Evolutionary conservation across 192 early-diverging fungal species (phyloP).

Genomic region (Coemansia sp.): DNA sequence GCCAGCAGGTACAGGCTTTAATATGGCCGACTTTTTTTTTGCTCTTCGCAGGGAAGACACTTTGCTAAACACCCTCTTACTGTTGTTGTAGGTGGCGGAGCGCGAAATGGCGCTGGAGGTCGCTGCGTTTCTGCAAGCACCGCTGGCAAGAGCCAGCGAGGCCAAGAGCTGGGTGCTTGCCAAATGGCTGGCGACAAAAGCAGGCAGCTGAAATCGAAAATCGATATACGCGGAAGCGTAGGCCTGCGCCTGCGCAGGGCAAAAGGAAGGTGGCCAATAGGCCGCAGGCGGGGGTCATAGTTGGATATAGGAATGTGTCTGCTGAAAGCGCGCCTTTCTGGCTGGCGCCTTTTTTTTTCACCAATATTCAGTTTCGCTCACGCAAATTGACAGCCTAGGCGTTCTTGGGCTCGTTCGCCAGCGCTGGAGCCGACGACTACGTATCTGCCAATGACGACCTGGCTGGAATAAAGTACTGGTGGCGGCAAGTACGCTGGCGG

Average conservation of each 20-base stretch:
- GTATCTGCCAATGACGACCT: background rate
- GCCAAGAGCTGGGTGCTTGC: conserved; percentile 29
- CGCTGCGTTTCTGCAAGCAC: conserved; percentile 42
- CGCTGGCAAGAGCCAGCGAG: conserved; percentile 14
- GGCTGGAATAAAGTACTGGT: background rate
- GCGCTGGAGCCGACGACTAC: background rate
- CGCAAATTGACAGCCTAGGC: conserved; percentile 7
- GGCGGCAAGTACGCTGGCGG: background rate
- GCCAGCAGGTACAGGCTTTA: conserved; percentile 15
- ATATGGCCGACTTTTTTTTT: background rate
- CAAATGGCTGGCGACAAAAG: conserved; percentile 17
- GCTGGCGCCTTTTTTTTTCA: background rate
- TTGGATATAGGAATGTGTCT: background rate
- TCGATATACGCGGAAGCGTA: conserved; percentile 4
- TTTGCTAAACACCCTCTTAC: background rate
- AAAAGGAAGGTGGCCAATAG: background rate
- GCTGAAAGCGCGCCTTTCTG: background rate
- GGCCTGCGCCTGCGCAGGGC: background rate
- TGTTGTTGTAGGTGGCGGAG: conserved; percentile 15
- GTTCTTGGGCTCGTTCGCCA: conserved; percentile 5
- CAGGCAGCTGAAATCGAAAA: background rate
- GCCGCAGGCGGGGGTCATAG: conserved; percentile 4
- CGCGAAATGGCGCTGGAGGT: conserved; percentile 48
- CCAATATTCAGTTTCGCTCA: background rate
- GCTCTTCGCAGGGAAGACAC: background rate